Evolutionary conservation across 495 filamentous ascomycete species (phyloP), one percentile per base, ranked within the genome.

Genomic region (Sordaria brevicollis): DNA sequence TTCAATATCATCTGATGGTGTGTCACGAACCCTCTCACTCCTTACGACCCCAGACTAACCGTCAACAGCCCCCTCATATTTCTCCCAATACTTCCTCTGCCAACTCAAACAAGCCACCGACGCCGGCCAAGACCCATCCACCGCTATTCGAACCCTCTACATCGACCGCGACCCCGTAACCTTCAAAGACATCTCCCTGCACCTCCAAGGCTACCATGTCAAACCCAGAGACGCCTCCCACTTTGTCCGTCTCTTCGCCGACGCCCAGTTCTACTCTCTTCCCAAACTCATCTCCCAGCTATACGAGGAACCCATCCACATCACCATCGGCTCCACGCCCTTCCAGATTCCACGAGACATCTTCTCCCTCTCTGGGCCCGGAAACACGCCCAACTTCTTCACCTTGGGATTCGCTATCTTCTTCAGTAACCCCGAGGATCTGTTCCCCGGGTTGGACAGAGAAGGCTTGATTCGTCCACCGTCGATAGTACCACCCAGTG

Each of bases 311-410:
- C 90, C 92, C 73, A 96, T 97, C 77, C 95, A 90, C 81, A 93
- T 96, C 73, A 90, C 91, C 38, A 93, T 99, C 72, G 94, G 94
- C 68, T 88, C 90, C 68, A 87, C 85, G 29, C 86, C 92, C 73
- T 99, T 99, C 79, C 91, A 93, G 74, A 92, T 99, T 67, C 91
- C 94, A 4, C 89, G 93, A 35, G 93, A 97, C 73, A 85, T 96
- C 70, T 96, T 99, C 80, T 89, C 88, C 11, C 83, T 84, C 31
- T 62, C 49, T 1, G 49, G 49, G 2, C 92, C 91, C 11, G 94
- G 95, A 5, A 93, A 99, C 79, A 89, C 88, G 35, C 93, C 93
- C 6, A 99, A 99, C 79, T 99, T 94, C 86, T 99, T 99, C 83
- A 89, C 93, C 6, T 86, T 99, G 7, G 94, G 94, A 67, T 97